These are phyloP conservation scores for Cantharellus cinnabarinus DNA, from an alignment of 768 basidiomycete genomes.

Conservation along the genomic window DNA sequence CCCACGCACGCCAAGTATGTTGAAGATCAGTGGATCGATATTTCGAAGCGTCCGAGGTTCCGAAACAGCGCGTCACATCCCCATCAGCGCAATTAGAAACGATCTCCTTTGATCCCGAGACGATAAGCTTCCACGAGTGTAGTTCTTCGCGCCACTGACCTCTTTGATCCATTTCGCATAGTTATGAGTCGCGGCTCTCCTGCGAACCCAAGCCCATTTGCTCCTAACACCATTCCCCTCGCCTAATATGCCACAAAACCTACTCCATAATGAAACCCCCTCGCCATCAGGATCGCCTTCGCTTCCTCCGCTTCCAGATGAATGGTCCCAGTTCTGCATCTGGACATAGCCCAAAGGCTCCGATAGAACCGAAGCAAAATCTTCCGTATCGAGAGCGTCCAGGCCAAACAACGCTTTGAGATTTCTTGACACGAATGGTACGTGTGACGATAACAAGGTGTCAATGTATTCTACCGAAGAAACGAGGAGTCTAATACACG, in stretches of 20 bases:
- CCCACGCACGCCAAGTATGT: constrained; percentile 72
- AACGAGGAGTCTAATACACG: constrained; percentile 37
- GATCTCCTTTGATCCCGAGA: background rate
- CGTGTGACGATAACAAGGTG: constrained; percentile 24
- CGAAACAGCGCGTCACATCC: constrained; percentile 46
- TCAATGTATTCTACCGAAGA: constrained; percentile 42
- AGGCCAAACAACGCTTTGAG: constrained; percentile 69
- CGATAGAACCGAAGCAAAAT: constrained; percentile 57
- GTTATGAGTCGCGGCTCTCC: constrained; percentile 30
- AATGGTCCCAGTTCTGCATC: constrained; percentile 69
- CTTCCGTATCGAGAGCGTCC: constrained; percentile 45
- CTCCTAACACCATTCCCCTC: constrained; percentile 27
- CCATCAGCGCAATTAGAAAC: background rate
- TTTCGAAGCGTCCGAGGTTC: constrained; percentile 49
- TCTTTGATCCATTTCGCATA: constrained; percentile 63
- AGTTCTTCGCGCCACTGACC: constrained; percentile 18
- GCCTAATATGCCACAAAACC: constrained; percentile 21
- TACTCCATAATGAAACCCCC: constrained; percentile 20
- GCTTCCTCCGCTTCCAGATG: constrained; percentile 24
- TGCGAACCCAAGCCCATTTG: constrained; percentile 24
- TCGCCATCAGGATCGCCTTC: too few relatives aligned
- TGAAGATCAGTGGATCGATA: constrained; percentile 41
- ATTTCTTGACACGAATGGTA: constrained; percentile 24
- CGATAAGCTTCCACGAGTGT: too few relatives aligned
- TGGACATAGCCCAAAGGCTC: constrained; percentile 59